Evolutionary conservation across 768 basidiomycete genomes (phyloP), one percentile per base, ranked within the genome.

Genomic region (Strobilomyces confusus): DNA sequence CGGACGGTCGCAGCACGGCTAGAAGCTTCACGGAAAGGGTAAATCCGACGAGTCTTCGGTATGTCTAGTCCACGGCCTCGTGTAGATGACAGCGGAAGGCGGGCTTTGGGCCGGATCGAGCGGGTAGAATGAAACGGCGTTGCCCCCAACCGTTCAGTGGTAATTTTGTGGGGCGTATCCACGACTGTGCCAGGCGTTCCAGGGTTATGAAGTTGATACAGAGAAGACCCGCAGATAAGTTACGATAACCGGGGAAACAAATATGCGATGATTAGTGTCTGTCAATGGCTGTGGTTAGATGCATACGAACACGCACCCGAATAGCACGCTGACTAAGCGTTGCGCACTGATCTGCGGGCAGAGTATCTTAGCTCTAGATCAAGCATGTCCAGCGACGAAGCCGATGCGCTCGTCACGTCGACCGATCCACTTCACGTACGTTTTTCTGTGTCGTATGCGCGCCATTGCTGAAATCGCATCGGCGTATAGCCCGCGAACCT

Each of bases 401-500:
- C 71, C 9, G 84, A 86, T 59, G 66, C 69, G 11, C 77, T 88
- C 17, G 80, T 88, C 5, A 69, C 69, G 29, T 88, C 86, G 15
- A 64, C 70, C 3, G 82, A 87, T 69, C 83, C 83, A 22, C 71
- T 78, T 23, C 85, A 87, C 66, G 86, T 86, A 59, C 59, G 79
- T 64, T 15, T 12, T 12, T 8, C 20, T 15, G 25, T 9, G 2
- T 12, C 20, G 41, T 23, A 11, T 5, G 3, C 4, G 14, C 7
- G 3, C 12, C 33, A 49, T 26, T 30, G n/a, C 48, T 17, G n/a
- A 53, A 22, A 29, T 42, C 11, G 3, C 5, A 0, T 17, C 7
- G 19, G 3, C 41, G 30, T 9, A 46, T 74, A 95, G 84, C 92
- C 92, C 19, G 92, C 92, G n/a, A 93, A 92, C 69, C 77, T 94